These are phyloP conservation scores for Beauveria caledonica DNA, from an alignment of 2,329 filamentous ascomycete genomes.

Conservation along the genomic window DNA sequence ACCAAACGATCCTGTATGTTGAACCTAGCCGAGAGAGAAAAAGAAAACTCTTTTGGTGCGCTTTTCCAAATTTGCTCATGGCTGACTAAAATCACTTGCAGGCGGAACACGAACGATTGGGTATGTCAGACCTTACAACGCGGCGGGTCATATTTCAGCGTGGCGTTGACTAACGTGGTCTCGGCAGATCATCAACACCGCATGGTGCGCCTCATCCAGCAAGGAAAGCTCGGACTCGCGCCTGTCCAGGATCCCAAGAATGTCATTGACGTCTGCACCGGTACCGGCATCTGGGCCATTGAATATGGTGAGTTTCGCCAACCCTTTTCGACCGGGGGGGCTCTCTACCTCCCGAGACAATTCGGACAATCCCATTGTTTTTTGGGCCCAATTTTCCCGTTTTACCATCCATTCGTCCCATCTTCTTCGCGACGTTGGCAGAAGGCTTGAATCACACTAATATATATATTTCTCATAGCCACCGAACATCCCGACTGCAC, in stretches of 20 bases:
- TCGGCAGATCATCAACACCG: slow-evolving; percentile 29
- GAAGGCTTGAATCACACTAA: not conserved
- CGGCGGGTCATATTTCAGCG: not conserved
- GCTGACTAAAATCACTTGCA: slow-evolving; percentile 2
- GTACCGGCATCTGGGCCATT: slow-evolving; percentile 45
- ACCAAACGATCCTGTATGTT: slow-evolving; percentile 12
- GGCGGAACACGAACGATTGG: slow-evolving; percentile 17
- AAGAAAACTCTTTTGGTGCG: not conserved
- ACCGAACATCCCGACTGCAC: slow-evolving; percentile 5
- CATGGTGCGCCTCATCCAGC: slow-evolving; percentile 27
- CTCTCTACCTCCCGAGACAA: not conserved
- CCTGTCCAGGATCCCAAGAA: slow-evolving; percentile 33
- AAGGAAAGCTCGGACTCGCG: slow-evolving; percentile 35
- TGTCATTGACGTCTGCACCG: slow-evolving; percentile 43
- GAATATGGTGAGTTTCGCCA: slow-evolving; percentile 29
- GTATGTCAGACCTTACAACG: slow-evolving; percentile 10
- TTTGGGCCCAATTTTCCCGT: not conserved
- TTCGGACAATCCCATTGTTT: not conserved
- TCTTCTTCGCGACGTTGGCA: not conserved
- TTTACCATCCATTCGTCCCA: not conserved
- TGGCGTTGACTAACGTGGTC: not conserved
- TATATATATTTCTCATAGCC: not conserved
- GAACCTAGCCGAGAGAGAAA: too few relatives aligned
- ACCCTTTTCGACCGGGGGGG: not conserved
- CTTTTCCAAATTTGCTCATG: not conserved